Evolutionary conservation across 2,329 filamentous ascomycete genomes (phyloP).

Genomic region (Aspergillus flavus): DNA sequence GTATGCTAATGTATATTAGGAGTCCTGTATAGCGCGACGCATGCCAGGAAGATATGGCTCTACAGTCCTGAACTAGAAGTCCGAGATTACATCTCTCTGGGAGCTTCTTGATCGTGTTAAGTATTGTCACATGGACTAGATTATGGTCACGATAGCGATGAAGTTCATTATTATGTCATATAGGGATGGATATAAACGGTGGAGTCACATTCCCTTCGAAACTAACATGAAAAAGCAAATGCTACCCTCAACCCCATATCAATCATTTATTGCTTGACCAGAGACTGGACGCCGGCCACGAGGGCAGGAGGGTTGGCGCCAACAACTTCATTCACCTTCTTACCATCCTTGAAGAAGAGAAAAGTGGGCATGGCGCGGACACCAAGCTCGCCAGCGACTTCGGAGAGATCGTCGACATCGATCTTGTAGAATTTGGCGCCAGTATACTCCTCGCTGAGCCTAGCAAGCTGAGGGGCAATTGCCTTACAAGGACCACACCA

Average conservation of each 20-base stretch:
- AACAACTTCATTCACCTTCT: slow-evolving; percentile 72
- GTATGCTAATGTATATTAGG: neutral
- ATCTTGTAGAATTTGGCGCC: slow-evolving; percentile 80
- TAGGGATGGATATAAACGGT: neutral
- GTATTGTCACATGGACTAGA: neutral
- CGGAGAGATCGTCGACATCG: slow-evolving; percentile 80
- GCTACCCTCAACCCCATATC: neutral
- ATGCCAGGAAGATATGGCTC: too few species aligned
- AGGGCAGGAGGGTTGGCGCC: slow-evolving; percentile 79
- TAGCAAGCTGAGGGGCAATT: slow-evolving; percentile 74
- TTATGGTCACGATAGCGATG: neutral
- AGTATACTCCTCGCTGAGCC: slow-evolving; percentile 62
- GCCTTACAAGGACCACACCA: slow-evolving; percentile 97
- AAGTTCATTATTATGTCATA: neutral
- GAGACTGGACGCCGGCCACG: slow-evolving; percentile 41
- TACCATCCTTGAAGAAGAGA: slow-evolving; percentile 76
- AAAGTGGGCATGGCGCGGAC: slow-evolving; percentile 95
- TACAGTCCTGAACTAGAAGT: neutral
- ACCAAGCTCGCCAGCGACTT: slow-evolving; percentile 74
- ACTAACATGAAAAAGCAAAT: neutral
- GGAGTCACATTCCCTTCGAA: neutral
- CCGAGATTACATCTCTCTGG: too few species aligned
- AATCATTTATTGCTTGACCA: slow-evolving; percentile 23
- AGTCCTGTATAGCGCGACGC: too few species aligned
- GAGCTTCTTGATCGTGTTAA: too few species aligned